Percentiles rank a stretch among this genome's conserved stretches.
Conservation (phyloP, 2,329 filamentous ascomycete species). For the Colletotrichum truncatum region DNA sequence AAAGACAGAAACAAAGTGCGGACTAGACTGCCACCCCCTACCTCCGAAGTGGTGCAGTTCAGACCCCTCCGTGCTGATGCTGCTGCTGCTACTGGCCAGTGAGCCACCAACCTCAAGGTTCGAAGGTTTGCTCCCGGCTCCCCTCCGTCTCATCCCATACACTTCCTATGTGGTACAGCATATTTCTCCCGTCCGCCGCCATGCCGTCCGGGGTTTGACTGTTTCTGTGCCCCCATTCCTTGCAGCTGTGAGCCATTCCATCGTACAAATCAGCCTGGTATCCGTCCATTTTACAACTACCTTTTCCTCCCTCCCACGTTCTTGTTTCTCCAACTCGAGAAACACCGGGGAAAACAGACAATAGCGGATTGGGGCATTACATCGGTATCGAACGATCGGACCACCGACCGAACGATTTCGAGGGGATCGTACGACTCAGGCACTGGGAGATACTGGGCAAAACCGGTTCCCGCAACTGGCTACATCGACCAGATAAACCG, state of each 20-base stretch:
- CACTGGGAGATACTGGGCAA: slow-evolving; percentile 17
- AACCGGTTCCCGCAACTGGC: background rate
- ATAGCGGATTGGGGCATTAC: slow-evolving; percentile 19
- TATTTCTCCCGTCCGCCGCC: slow-evolving; percentile 24
- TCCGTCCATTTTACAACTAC: background rate
- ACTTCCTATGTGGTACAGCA: slow-evolving; percentile 26
- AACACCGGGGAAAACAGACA: slow-evolving; percentile 8
- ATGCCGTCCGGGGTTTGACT: slow-evolving; percentile 23
- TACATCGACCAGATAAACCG: slow-evolving; percentile 5
- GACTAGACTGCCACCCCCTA: background rate
- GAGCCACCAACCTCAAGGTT: slow-evolving; percentile 25
- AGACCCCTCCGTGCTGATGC: slow-evolving; percentile 15
- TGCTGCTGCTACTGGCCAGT: background rate
- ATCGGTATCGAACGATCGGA: slow-evolving; percentile 27
- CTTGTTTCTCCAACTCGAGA: background rate
- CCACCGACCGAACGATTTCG: slow-evolving; percentile 26
- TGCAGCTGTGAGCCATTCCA: slow-evolving; percentile 14
- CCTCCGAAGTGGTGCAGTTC: slow-evolving; percentile 15
- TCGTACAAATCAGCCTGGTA: slow-evolving; percentile 22
- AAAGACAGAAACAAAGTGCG: slow-evolving; percentile 23
- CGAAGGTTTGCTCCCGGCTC: slow-evolving; percentile 29
- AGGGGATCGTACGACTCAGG: slow-evolving; percentile 27
- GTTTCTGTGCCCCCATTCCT: slow-evolving; percentile 22
- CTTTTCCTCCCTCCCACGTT: background rate
- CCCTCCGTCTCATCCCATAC: slow-evolving; percentile 31